A percentile compares a stretch with the other conserved stretches of the same genome.
Conservation (phyloP, 306 rosid genomes). For the Prunus kanzakura region DNA sequence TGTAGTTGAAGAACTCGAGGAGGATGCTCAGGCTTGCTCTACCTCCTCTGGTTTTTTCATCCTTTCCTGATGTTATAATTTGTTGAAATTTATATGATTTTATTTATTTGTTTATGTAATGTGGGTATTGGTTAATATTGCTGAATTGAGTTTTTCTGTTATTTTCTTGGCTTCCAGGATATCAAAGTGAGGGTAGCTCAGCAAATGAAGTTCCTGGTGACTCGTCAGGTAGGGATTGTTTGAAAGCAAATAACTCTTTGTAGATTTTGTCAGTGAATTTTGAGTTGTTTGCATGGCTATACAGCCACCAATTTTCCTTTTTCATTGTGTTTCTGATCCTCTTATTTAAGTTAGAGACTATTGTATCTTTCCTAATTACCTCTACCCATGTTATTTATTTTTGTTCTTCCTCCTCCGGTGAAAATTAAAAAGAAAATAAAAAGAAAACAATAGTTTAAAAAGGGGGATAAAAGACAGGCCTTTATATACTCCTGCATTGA, state of each 20-base stretch:
- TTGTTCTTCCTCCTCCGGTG: background rate
- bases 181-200: conserved; percentile 72
- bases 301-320: background rate
- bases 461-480: background rate
- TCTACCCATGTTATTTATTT: background rate
- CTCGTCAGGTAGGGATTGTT: conserved; percentile 45
- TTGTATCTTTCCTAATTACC: background rate
- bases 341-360: background rate
- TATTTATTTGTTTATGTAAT: background rate
- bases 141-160: background rate
- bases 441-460: background rate
- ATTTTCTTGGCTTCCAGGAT: conserved; percentile 35
- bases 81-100: background rate
- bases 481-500: background rate
- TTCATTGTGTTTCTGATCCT: background rate
- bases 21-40: conserved; percentile 43
- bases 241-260: background rate
- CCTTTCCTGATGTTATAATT: background rate
- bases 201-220: conserved; percentile 49
- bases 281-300: background rate
- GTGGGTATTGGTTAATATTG: background rate
- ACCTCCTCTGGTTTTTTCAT: conserved; percentile 61
- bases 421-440: background rate
- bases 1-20: conserved; percentile 9
- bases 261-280: background rate